These are phyloP conservation scores for Pseudopithomyces maydicus DNA, from an alignment of 2,329 filamentous ascomycete species.

Conservation along the genomic window DNA sequence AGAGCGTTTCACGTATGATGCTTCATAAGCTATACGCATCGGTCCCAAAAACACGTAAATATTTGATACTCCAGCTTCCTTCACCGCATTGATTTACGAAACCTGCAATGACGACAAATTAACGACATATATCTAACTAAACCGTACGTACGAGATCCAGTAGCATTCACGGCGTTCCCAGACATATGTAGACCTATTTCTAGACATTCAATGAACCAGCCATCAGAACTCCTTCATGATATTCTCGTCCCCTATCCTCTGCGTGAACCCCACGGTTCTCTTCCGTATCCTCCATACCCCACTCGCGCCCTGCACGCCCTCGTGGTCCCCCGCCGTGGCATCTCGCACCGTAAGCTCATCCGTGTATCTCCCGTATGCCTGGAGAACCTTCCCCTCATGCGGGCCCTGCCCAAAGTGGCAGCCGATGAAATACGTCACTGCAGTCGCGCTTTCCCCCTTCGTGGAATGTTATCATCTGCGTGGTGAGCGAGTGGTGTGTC, in stretches of 20 bases:
- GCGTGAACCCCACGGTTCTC: slow-evolving; percentile 46
- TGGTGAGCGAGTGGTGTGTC: slow-evolving; percentile 51
- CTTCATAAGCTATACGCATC: not conserved
- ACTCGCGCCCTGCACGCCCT: slow-evolving; percentile 43
- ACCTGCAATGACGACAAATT: no score
- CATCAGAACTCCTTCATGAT: slow-evolving; percentile 41
- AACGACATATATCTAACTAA: no score
- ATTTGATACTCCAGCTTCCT: not conserved
- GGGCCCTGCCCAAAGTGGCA: slow-evolving; percentile 51
- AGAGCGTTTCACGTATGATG: not conserved
- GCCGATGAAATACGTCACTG: slow-evolving; percentile 49
- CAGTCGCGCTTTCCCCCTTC: slow-evolving; percentile 37
- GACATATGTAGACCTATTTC: no score
- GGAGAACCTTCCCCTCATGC: slow-evolving; percentile 47
- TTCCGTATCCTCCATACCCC: slow-evolving; percentile 47
- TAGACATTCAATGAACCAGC: not conserved
- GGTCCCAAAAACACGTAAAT: not conserved
- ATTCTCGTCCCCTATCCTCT: slow-evolving; percentile 39
- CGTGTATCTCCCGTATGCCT: slow-evolving; percentile 49
- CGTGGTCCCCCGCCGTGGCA: slow-evolving; percentile 19
- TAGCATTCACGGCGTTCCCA: no score
- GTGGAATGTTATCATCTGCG: slow-evolving; percentile 45
- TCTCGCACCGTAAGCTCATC: slow-evolving; percentile 38
- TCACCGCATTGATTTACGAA: no score
- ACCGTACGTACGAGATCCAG: no score